Evolutionary conservation across 108 stramenopile species (phyloP).

Genomic region (Skeletonema grethae): DNA sequence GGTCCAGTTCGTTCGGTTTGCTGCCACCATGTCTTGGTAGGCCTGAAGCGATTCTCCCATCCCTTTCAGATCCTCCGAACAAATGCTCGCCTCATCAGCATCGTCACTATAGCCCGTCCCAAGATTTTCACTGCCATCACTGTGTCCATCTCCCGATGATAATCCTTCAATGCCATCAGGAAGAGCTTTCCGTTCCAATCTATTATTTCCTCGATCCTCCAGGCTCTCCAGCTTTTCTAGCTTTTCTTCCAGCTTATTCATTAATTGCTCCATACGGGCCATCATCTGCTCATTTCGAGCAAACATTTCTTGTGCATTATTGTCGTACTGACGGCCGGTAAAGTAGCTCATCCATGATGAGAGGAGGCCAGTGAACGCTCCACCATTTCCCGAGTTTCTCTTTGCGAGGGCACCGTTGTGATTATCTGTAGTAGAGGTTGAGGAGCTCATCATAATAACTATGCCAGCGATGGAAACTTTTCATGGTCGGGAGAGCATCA

Average conservation of each 20-base stretch:
- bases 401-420: too few species aligned
- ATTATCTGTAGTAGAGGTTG: too few species aligned
- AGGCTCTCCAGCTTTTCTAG: neutral
- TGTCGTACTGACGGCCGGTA: neutral
- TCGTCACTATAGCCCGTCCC: neutral
- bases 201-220: neutral
- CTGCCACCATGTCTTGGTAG: neutral
- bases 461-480: too few species aligned
- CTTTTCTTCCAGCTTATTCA: neutral
- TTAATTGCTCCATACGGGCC: neutral
- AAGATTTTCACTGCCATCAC: neutral
- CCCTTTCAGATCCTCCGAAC: neutral
- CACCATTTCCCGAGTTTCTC: too few species aligned
- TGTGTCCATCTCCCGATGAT: neutral
- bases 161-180: neutral
- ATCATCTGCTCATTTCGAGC: neutral
- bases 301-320: neutral
- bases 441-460: too few species aligned
- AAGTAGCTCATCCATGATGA: conserved; percentile 1
- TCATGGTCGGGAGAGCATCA: too few species aligned
- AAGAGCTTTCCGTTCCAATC: too few species aligned
- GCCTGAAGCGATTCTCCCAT: neutral
- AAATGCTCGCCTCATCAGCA: neutral
- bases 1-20: neutral
- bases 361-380: neutral